A percentile compares a stretch with the other conserved stretches of the same genome.
Conservation (phyloP, 768 basidiomycete species). For the Suillus brevipes region DNA sequence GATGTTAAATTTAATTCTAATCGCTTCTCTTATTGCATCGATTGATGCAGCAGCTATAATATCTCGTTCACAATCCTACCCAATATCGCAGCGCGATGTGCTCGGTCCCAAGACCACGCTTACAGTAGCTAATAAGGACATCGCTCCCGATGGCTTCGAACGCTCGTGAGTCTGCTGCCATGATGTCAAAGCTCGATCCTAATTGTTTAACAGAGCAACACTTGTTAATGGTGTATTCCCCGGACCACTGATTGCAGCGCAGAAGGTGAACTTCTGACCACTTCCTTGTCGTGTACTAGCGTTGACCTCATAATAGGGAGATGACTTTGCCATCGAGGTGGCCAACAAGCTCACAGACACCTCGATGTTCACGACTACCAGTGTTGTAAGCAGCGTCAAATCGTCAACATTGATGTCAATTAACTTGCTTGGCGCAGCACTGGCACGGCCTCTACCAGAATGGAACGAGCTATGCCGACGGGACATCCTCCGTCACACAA, state of each 20-base stretch:
- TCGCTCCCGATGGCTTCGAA: slow-evolving; percentile 50
- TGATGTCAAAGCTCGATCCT: background rate
- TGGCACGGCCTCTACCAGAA: slow-evolving; percentile 55
- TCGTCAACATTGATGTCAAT: background rate
- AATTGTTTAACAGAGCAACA: slow-evolving; percentile 31
- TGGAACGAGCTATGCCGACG: slow-evolving; percentile 46
- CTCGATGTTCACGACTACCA: slow-evolving; percentile 50
- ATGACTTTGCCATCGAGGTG: slow-evolving; percentile 44
- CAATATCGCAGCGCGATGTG: slow-evolving; percentile 8
- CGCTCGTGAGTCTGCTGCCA: slow-evolving; percentile 33
- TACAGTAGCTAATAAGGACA: slow-evolving; percentile 37
- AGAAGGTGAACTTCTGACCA: slow-evolving; percentile 29
- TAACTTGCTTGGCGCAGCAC: slow-evolving; percentile 39
- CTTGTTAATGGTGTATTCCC: slow-evolving; percentile 46
- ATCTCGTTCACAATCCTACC: slow-evolving; percentile 14
- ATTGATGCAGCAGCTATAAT: slow-evolving; percentile 23
- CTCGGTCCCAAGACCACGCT: slow-evolving; percentile 27
- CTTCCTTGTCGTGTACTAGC: background rate
- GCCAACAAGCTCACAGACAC: slow-evolving; percentile 42
- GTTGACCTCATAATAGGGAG: slow-evolving; percentile 29
- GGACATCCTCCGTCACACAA: slow-evolving; percentile 36
- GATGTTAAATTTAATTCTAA: slow-evolving; percentile 16
- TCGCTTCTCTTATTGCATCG: slow-evolving; percentile 10
- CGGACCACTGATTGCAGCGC: slow-evolving; percentile 43
- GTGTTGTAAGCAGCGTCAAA: slow-evolving; percentile 39